Base-by-base conservation (phyloP, 495 filamentous ascomycete genomes). In the Neurospora sp. region DNA sequence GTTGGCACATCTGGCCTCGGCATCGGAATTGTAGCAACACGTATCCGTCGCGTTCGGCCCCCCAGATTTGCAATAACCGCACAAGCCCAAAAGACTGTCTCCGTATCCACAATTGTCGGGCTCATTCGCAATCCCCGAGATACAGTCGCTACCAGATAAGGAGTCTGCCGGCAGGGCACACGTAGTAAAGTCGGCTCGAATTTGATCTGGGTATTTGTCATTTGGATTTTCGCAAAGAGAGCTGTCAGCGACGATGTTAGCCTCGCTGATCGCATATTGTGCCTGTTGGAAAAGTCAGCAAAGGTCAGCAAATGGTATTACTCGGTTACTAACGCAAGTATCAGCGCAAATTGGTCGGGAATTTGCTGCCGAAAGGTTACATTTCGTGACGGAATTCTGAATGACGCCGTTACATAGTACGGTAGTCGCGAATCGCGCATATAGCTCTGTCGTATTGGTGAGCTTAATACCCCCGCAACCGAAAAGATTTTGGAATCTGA, bases 381-480 rank as follows among this genome's bases (percentile, higher is more conserved):
- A 98, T 42, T 86, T 81, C n/a, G 78, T 74, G 76, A 91, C 90
- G 35, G 96, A 99, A 78, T 93, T 94, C 82, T 98, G 96, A 72
- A 99, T 88, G 80, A 99, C 92, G 74, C 92, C 89, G 86, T 94
- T 98, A 88, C 96, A 99, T 75, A 99, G 88, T 80, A 94, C 90
- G 77, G 92, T 95, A 69, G 90, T 95, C 14, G 94, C 97, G 82
- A 94, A 99, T 77, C 94, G 91, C 31, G 96, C 96, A 84, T 99
- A 99, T 78, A 93, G 88, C 77, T 91, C 86, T 71, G 88, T 90
- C n/a, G 93, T 91, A 76, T 96, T 92, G 39, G 90, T 90, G 70
- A 92, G 86, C 77, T 96, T 90, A 79, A 97, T 82, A 74, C 89
- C 88, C 41, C 87, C 85, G 79, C 96, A 99, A 48, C 96, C 95